Evolutionary conservation across 306 rosid species (phyloP).

Genomic region (Inga oerstediana): DNA sequence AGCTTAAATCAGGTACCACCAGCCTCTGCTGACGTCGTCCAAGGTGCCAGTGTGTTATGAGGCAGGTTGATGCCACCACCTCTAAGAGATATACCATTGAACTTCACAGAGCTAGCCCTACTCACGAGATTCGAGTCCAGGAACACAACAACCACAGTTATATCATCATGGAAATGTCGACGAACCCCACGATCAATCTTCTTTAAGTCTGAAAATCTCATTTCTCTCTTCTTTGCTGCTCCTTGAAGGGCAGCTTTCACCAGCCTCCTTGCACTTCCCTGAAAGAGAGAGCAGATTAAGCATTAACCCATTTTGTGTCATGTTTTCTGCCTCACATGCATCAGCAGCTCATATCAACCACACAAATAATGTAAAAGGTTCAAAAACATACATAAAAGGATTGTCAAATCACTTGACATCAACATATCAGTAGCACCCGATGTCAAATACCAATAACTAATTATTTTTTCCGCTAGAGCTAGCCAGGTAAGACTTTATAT

Average conservation of each 20-base stretch:
- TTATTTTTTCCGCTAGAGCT: neutral
- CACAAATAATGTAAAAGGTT: neutral
- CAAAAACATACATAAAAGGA: neutral
- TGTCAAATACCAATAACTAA: neutral
- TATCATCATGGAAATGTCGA: constrained; percentile 97
- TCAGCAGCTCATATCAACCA: constrained; percentile 4
- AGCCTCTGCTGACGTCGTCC: constrained; percentile 56
- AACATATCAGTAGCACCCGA: neutral
- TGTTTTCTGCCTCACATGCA: neutral
- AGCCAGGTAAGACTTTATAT: too few species aligned
- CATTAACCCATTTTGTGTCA: constrained; percentile 6
- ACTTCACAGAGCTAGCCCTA: constrained; percentile 74
- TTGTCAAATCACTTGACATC: neutral
- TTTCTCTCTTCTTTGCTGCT: constrained; percentile 97
- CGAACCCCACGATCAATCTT: constrained; percentile 97
- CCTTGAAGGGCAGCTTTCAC: constrained; percentile 73
- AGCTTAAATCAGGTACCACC: constrained; percentile 56
- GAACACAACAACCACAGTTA: constrained; percentile 88
- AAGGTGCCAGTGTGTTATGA: constrained; percentile 75
- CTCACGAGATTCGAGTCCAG: constrained; percentile 75
- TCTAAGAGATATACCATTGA: constrained; percentile 65
- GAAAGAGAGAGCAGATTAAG: constrained; percentile 41
- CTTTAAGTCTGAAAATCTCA: constrained; percentile 97
- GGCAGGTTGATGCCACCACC: constrained; percentile 89
- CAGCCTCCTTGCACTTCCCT: constrained; percentile 96